Evolutionary conservation across 495 filamentous ascomycete species (phyloP).

Genomic region (Trichoderma orchidacearum): DNA sequence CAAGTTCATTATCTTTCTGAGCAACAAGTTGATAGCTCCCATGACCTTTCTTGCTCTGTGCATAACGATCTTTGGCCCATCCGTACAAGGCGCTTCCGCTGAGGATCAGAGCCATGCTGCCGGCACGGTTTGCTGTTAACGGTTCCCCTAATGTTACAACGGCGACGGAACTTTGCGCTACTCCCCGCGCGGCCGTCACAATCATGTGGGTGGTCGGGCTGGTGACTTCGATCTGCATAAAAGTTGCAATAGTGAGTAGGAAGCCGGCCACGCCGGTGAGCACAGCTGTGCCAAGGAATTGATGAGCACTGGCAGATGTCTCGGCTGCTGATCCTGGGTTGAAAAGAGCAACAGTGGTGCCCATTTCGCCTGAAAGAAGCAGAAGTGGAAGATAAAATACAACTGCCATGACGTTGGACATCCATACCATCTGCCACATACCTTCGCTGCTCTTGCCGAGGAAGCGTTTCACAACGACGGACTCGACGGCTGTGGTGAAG

Average conservation of each 20-base stretch:
- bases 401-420: conserved; percentile 9
- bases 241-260: conserved; percentile 11
- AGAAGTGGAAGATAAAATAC: conserved; percentile 8
- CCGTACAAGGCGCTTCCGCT: conserved; percentile 9
- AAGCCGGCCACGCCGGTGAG: conserved; percentile 8
- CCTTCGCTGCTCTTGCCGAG: conserved; percentile 9
- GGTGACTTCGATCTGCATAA: conserved; percentile 12
- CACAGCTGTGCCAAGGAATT: conserved; percentile 3
- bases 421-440: conserved; percentile 13
- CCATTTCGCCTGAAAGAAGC: conserved; percentile 3
- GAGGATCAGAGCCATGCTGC: conserved; percentile 8
- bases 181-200: conserved; percentile 10
- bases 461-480: conserved; percentile 9
- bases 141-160: conserved; percentile 7
- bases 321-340: neutral
- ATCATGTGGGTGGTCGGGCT: conserved; percentile 13
- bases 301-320: neutral
- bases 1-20: neutral
- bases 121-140: conserved; percentile 5
- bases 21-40: neutral
- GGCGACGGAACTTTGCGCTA: conserved; percentile 9
- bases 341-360: neutral
- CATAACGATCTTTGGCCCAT: conserved; percentile 3
- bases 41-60: conserved; percentile 1
- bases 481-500: conserved; percentile 10